These are phyloP conservation scores for Obba rivulosa DNA, from an alignment of 768 basidiomycete genomes.

Conservation along the genomic window DNA sequence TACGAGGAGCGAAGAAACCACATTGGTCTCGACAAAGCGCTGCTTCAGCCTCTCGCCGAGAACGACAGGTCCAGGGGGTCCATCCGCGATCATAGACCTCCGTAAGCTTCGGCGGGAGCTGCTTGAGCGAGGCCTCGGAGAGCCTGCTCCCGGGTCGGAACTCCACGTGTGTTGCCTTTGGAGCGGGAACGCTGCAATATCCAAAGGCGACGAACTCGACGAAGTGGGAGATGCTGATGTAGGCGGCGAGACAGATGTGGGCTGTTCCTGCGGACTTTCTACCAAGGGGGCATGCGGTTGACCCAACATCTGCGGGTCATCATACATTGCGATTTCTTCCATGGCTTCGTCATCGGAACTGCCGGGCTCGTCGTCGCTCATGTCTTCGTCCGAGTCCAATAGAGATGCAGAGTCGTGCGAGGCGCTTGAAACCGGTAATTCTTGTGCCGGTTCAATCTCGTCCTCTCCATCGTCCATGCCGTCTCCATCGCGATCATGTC, in stretches of 20 bases:
- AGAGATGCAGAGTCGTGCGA: conserved; percentile 45
- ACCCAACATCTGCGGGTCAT: conserved; percentile 36
- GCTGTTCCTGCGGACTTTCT: conserved; percentile 11
- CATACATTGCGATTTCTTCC: conserved; percentile 79
- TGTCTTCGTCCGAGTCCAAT: conserved; percentile 71
- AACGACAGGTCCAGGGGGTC: conserved; percentile 38
- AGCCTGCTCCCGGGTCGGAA: conserved; percentile 19
- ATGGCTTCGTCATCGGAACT: conserved; percentile 76
- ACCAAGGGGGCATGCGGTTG: conserved; percentile 5
- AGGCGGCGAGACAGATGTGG: conserved; percentile 3
- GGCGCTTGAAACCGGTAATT: conserved; percentile 59
- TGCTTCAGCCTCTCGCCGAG: conserved; percentile 80
- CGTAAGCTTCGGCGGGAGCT: conserved; percentile 54
- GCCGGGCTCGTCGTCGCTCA: conserved; percentile 65
- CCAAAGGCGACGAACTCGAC: conserved; percentile 13
- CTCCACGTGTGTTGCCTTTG: conserved; percentile 16
- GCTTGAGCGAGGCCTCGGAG: conserved; percentile 33
- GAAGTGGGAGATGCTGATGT: conserved; percentile 9
- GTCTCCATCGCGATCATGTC: conserved; percentile 49
- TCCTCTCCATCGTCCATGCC: conserved; percentile 54
- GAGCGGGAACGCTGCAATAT: conserved; percentile 17
- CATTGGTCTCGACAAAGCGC: conserved; percentile 66
- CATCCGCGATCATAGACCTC: conserved; percentile 30
- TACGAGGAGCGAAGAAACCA: conserved; percentile 75
- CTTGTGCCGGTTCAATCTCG: conserved; percentile 58